Evolutionary conservation across 768 basidiomycete genomes (phyloP), one percentile per base, ranked within the genome.

Genomic region (Tephrocybe sp.): DNA sequence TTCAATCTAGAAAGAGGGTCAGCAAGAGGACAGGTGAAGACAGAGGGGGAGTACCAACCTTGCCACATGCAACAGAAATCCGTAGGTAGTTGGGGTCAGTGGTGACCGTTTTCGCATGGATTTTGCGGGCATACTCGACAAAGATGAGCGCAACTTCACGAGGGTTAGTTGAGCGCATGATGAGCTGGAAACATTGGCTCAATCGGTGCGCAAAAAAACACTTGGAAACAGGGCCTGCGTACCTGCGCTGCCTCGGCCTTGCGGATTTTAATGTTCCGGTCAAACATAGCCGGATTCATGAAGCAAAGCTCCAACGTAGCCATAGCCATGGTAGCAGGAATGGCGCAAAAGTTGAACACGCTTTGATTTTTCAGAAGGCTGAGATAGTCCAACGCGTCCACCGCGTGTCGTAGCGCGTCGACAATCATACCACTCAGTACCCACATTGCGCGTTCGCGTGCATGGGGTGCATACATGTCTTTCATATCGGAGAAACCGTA

Each of bases 311-410:
- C 82, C 17, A 99, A 77, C 7, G 96, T 98, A 9, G 96, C 95
- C 56, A 99, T 87, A 0, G 96, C 94, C 95, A 98, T 98, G 11
- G 86, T 80, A 14, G 86, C 89, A 5, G 96, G 96, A 52, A 98
- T 89, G 0, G 96, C 92, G 59, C 91, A 93, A 69, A 98, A 98
- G 64, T 90, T 90, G 78, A 98, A 98, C 16, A 97, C 85, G 50
- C 79, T 88, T 71, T 98, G 95, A 70, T 90, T 95, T 67, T 82
- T 87, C 62, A 98, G 73, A 39, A 97, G 68, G 35, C 80, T 75
- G 57, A 98, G 78, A 67, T 98, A 98, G 65, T 98, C 96, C 62
- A 99, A 72, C 14, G 89, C 77, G 64, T 96, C 93, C 30, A 81
- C 80, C 5, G 87, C 75, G 60, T 99, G 96, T 26, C 89, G 68